Percentiles rank a stretch among this genome's conserved stretches.
Conservation (phyloP, 2,329 filamentous ascomycete genomes). For the Pseudogymnoascus sp. region DNA sequence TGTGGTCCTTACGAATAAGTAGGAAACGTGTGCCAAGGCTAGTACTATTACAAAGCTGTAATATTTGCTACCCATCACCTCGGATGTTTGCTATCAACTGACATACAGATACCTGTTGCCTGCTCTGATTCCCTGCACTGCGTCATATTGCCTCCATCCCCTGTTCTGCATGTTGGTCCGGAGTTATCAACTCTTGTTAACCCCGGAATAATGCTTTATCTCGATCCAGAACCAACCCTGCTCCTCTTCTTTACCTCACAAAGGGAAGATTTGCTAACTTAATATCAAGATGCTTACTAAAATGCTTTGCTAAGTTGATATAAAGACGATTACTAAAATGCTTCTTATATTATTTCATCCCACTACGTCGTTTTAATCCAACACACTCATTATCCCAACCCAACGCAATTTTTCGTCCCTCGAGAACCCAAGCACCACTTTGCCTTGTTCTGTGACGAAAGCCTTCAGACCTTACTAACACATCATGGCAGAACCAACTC, state of each 20-base stretch:
- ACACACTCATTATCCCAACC: neutral
- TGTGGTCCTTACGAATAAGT: neutral
- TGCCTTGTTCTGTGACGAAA: neutral
- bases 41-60: too few relatives aligned
- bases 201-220: neutral
- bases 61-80: neutral
- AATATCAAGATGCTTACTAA: too few relatives aligned
- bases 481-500: constrained; percentile 36
- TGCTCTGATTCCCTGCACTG: neutral
- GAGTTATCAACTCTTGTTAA: neutral
- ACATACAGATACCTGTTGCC: neutral
- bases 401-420: neutral
- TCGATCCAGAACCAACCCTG: neutral
- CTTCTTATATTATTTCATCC: neutral
- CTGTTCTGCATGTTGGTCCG: neutral
- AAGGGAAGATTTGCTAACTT: neutral
- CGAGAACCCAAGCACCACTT: neutral
- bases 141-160: neutral
- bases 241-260: neutral
- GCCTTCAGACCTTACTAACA: neutral
- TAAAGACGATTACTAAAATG: too few relatives aligned
- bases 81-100: neutral
- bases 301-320: too few relatives aligned
- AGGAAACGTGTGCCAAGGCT: neutral
- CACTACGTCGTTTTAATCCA: neutral